Evolutionary conservation across 23 red algal genomes (phyloP), one percentile per base, ranked within the genome.

Genomic region (Agarophyton chilense): DNA sequence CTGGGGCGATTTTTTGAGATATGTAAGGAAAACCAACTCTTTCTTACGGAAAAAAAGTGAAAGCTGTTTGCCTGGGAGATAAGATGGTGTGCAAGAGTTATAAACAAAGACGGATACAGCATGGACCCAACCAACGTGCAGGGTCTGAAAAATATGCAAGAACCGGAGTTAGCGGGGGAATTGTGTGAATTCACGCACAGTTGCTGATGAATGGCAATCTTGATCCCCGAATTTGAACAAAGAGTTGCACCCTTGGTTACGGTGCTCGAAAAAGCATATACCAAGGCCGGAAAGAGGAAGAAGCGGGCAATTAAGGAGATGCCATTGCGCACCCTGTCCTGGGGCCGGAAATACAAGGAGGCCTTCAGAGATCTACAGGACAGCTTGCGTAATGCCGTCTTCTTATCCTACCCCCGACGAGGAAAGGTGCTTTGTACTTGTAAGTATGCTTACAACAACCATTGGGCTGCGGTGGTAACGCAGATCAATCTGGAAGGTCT

Each of bases 131-230:
- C 31, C 18, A 46, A 49, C 19, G 16, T 90, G 0, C 12, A 35
- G 6, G 74, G 41, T 2, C 40, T 90, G 0, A 44, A 52, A 43
- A 43, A 67, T 54, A 66, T 90, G 86, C 18, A 80, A n/a, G 19
- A 25, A 28, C 86, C 74, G 4, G 5, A 43, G 31, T 80, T 73
- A 10, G 86, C 72, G n/a, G 86, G 50, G 6, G 86, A 90, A 68
- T 52, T 90, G n/a, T 58, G 21, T 9, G 68, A 90, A 45, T 80
- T 90, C 24, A 41, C 77, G 0, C 32, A 81, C 39, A 66, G 57
- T 31, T 78, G 52, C 21, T 25, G 60, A 50, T 90, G 86, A 54
- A 90, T 90, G 53, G 26, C 56, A 0, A 72, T 4, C 6, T 36
- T 24, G 0, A 90, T 78, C 2, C 86, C 86, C 0, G 52, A 90